Conservation (phyloP, 2,329 filamentous ascomycete genomes). For the Ascochyta koolunga region DNA sequence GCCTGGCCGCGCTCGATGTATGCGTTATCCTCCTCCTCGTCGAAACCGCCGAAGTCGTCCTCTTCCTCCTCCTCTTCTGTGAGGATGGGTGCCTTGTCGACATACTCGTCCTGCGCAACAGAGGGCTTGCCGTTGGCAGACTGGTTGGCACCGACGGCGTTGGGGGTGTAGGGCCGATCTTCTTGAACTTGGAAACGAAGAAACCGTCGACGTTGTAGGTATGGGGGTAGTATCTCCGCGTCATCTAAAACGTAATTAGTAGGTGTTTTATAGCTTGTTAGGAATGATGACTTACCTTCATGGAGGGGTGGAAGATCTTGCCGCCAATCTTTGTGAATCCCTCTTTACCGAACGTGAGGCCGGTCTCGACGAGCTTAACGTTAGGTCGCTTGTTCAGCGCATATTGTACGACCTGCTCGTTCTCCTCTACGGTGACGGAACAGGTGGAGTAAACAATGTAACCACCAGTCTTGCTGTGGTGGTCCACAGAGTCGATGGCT, state of each 20-base stretch:
- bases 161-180: conserved; percentile 77
- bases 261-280: conserved; percentile 56
- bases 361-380: conserved; percentile 89
- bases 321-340: conserved; percentile 90
- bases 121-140: conserved; percentile 40
- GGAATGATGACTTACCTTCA: conserved; percentile 69
- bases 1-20: conserved; percentile 56
- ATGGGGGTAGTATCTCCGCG: conserved; percentile 45
- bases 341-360: conserved; percentile 86
- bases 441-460: conserved; percentile 98
- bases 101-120: conserved; percentile 50
- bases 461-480: conserved; percentile 88
- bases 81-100: conserved; percentile 73
- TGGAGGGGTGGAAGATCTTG: conserved; percentile 85
- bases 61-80: conserved; percentile 47
- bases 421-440: conserved; percentile 91
- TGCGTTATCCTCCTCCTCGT: conserved; percentile 57
- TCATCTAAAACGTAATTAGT: conserved; percentile 49
- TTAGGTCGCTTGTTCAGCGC: conserved; percentile 90
- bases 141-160: conserved; percentile 52
- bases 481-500: conserved; percentile 94
- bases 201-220: conserved; percentile 80
- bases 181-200: conserved; percentile 97
- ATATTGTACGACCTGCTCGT: conserved; percentile 93
- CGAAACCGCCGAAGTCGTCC: conserved; percentile 56